phyloP scores from a whole-genome alignment of 192 early-diverging fungal genomes.

The Funneliformis geosporum region DNA sequence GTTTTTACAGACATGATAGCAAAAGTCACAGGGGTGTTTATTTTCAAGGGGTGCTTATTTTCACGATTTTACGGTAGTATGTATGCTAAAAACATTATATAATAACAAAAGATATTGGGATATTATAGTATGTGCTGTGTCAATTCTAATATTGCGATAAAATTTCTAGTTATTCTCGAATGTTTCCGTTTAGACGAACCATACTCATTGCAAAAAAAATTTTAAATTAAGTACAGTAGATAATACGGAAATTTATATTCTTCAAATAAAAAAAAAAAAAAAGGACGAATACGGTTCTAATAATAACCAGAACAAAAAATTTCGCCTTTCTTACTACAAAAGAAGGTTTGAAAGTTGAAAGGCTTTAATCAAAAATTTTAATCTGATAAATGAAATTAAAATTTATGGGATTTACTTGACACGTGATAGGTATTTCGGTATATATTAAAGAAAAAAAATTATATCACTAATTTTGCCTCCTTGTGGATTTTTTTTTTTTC shows the following conservation, averaged over 20 bases:
- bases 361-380: background rate
- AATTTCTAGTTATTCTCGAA: too few species aligned
- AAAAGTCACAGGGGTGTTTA: too few species aligned
- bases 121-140: too few species aligned
- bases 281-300: background rate
- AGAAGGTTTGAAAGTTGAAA: conserved; percentile 21
- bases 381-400: background rate
- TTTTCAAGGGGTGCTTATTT: too few species aligned
- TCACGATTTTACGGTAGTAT: too few species aligned
- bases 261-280: conserved; percentile 19
- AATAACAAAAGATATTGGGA: too few species aligned
- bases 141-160: too few species aligned
- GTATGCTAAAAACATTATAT: too few species aligned
- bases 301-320: background rate
- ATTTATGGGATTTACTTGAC: conserved; percentile 10
- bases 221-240: conserved; percentile 17
- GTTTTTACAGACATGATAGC: too few species aligned
- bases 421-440: background rate
- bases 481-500: background rate
- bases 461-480: too few species aligned
- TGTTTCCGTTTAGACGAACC: conserved; percentile 33
- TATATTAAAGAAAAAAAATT: too few species aligned
- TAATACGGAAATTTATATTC: conserved; percentile 28
- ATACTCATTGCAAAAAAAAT: background rate
- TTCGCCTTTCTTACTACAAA: conserved; percentile 28